These are phyloP conservation scores for Hypoxylon intermedium DNA, from an alignment of 495 filamentous ascomycete species.

Conservation along the genomic window DNA sequence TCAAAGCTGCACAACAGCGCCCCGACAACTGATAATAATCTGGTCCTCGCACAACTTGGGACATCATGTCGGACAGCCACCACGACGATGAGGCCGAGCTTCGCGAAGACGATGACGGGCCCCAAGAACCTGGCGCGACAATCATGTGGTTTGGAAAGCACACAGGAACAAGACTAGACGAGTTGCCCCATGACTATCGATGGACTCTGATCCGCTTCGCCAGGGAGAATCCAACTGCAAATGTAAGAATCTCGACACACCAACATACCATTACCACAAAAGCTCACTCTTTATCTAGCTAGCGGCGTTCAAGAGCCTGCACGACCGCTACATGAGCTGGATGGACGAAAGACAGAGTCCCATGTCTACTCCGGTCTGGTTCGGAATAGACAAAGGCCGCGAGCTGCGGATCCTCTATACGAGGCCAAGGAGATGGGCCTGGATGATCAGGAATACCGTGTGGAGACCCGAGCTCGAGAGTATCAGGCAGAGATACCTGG, in stretches of 20 bases:
- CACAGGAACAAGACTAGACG: neutral
- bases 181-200: neutral
- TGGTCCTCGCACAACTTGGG: no score
- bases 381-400: neutral
- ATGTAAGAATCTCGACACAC: neutral
- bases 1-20: no score
- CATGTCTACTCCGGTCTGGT: neutral
- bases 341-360: neutral
- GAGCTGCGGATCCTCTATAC: neutral
- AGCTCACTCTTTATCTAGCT: neutral
- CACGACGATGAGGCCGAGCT: neutral
- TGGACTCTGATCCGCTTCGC: neutral
- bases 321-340: neutral
- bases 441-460: neutral
- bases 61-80: neutral
- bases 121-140: neutral
- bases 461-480: neutral
- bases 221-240: neutral
- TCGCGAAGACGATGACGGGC: neutral
- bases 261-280: neutral
- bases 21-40: no score
- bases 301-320: neutral
- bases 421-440: neutral
- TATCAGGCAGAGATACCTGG: neutral
- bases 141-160: neutral